Evolutionary conservation across 2,329 filamentous ascomycete genomes (phyloP).

Genomic region (Tolypocladium paradoxum): DNA sequence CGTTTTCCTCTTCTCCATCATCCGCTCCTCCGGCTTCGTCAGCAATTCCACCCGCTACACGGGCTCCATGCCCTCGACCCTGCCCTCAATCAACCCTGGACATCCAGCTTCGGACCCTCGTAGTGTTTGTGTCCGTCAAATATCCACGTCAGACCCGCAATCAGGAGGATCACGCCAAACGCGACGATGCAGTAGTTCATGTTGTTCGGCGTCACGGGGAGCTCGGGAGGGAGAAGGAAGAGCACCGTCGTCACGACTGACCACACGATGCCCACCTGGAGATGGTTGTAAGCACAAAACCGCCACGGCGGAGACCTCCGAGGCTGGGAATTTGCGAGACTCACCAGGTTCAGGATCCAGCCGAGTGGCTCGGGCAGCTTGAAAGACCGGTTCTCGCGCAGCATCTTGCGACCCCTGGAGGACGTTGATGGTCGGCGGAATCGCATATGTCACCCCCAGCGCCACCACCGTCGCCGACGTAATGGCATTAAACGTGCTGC

Average conservation of each 20-base stretch:
- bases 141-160: constrained; percentile 32
- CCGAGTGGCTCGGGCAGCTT: constrained; percentile 23
- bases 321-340: background rate
- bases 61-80: constrained; percentile 3
- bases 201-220: constrained; percentile 52
- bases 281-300: background rate
- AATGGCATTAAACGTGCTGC: constrained; percentile 60
- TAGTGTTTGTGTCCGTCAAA: constrained; percentile 39
- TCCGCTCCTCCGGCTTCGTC: background rate
- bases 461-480: constrained; percentile 63
- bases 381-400: constrained; percentile 40
- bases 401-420: constrained; percentile 53
- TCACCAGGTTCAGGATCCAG: constrained; percentile 23
- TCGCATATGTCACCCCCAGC: constrained; percentile 63
- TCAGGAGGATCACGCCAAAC: constrained; percentile 35
- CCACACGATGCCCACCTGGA: constrained; percentile 46
- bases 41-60: background rate
- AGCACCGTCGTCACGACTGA: constrained; percentile 61
- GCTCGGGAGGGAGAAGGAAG: constrained; percentile 61
- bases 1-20: background rate
- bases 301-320: background rate
- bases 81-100: constrained; percentile 4
- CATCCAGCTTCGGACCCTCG: constrained; percentile 20
- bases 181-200: constrained; percentile 52
- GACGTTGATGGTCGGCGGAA: constrained; percentile 61